Percentiles rank a stretch among this genome's conserved stretches.
Conservation (phyloP, 805 yeast genomes). For the Candida stauntonica region DNA sequence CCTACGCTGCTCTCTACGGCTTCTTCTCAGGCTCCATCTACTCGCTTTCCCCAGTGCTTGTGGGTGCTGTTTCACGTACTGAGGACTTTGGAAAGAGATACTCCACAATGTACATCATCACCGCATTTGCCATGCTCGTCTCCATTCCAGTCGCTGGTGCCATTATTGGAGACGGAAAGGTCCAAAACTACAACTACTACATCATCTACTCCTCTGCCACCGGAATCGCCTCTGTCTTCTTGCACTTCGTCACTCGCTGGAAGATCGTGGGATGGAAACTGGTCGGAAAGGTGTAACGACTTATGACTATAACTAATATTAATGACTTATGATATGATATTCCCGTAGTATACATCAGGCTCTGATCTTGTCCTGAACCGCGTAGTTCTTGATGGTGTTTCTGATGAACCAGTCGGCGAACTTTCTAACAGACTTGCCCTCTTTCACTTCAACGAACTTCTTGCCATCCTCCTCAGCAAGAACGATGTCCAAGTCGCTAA, state of each 20-base stretch:
- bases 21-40: constrained; percentile 52
- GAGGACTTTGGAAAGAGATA: constrained; percentile 52
- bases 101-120: constrained; percentile 54
- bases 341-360: constrained; percentile 2
- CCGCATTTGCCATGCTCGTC: constrained; percentile 45
- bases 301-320: background rate
- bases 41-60: constrained; percentile 54
- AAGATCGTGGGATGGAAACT: constrained; percentile 40
- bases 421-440: constrained; percentile 40
- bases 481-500: constrained; percentile 42
- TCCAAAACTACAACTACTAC: constrained; percentile 37
- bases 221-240: constrained; percentile 33
- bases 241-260: constrained; percentile 39
- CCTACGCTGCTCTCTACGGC: constrained; percentile 48
- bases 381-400: constrained; percentile 41
- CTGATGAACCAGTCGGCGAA: constrained; percentile 49
- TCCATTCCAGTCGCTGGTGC: constrained; percentile 49
- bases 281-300: constrained; percentile 27
- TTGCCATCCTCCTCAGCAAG: constrained; percentile 34
- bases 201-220: constrained; percentile 41
- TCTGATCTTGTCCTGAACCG: constrained; percentile 35
- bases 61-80: constrained; percentile 53
- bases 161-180: constrained; percentile 34
- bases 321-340: background rate
- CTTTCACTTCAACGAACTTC: constrained; percentile 37